These are phyloP conservation scores for Mycena filopes DNA, from an alignment of 768 basidiomycete species.

Conservation along the genomic window DNA sequence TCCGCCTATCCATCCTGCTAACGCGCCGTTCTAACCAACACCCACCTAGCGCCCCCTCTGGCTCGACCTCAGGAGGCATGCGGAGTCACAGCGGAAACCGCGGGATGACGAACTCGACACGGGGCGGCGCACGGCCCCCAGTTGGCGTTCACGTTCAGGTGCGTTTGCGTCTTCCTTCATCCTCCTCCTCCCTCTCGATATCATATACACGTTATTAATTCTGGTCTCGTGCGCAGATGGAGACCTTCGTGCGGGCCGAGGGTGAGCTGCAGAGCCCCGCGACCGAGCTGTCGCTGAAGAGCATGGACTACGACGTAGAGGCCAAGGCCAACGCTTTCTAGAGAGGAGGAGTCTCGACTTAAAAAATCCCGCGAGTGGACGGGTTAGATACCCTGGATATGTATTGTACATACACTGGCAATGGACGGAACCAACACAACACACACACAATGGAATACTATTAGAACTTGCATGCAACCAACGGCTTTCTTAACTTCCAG, in stretches of 20 bases:
- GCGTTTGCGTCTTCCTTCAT: conserved; percentile 12
- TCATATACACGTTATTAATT: not conserved
- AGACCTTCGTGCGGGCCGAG: conserved; percentile 57
- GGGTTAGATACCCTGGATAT: conserved; percentile 8
- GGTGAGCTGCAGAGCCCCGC: conserved; percentile 33
- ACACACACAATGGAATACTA: too few relatives aligned
- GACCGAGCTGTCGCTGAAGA: conserved; percentile 42
- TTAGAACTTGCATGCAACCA: too few relatives aligned
- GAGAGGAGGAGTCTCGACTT: too few relatives aligned
- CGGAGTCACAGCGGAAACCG: conserved; percentile 38
- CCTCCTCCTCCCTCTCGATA: not conserved
- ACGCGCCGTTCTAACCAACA: not conserved
- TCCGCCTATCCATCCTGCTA: not conserved
- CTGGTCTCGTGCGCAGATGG: conserved; percentile 61
- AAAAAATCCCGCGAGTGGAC: not conserved
- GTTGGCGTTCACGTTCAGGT: conserved; percentile 61
- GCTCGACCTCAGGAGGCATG: conserved; percentile 38
- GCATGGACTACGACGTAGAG: conserved; percentile 45
- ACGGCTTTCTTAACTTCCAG: too few relatives aligned
- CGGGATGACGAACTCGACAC: conserved; percentile 36
- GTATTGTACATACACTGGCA: too few relatives aligned
- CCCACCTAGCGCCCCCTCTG: conserved; percentile 36
- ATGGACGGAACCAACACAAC: too few relatives aligned
- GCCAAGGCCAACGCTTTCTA: conserved; percentile 37
- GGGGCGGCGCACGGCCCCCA: conserved; percentile 25